Base-by-base conservation (phyloP, 1,284 basidiomycete genomes). In the Crucibulum cyathiforme region DNA sequence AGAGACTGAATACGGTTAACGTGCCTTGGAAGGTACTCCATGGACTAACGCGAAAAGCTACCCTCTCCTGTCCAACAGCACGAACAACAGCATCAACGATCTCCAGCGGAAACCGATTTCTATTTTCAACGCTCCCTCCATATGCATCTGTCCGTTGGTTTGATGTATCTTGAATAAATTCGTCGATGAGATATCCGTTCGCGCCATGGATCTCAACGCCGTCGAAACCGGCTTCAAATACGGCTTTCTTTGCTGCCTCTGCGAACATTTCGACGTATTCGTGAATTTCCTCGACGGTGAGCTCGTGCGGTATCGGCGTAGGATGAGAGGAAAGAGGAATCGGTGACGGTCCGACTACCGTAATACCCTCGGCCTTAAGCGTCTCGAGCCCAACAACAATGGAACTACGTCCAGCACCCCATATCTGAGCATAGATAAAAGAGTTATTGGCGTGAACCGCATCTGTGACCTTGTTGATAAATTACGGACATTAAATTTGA, bases 81-180 rank as follows among this genome's bases (percentile, higher is more conserved):
- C 71, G 56, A 0, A 64, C 70, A 3, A 84, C 65, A 0, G 75
- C 78, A 19, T 82, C 77, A 34, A 85, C 69, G 6, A 85, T 78
- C 63, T 78, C 77, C 53, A 86, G 73, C 0, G 76, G 72, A 59
- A 89, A 87, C 12, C 82, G 75, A 0, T 74, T 66, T 47, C 87
- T 74, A 65, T 83, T 85, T 69, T 85, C 81, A 35, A 85, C 59
- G 13, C 77, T 79, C 2, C 85, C 86, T 6, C 87, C 86, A 69
- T 85, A 89, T 37, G 74, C 70, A 68, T 89, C 87, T 9, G 80
- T 83, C 43, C 86, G 77, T 31, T 79, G 71, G 73, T 87, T 87
- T 43, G 74, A 65, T 6, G 73, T 64, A 39, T 79, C 74, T 62
- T 83, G 79, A 19, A 79, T 53, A 67, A 80, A 81, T 63, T 82